Evolutionary conservation across 2,329 filamentous ascomycete species (phyloP).

Genomic region (Fusarium mexicanum): DNA sequence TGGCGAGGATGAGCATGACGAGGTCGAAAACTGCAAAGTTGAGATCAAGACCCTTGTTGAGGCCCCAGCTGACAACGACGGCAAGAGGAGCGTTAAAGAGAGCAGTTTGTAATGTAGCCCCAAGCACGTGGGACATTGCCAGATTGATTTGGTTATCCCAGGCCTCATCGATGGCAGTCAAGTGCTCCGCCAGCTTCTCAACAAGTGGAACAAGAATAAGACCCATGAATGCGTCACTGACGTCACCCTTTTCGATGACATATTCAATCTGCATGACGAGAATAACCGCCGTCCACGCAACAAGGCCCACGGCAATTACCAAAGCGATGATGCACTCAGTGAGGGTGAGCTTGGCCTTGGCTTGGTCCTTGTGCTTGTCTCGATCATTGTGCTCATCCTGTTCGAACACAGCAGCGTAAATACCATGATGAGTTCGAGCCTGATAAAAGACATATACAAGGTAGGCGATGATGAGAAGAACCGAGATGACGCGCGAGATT

Average conservation of each 20-base stretch:
- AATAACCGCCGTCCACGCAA: conserved; percentile 77
- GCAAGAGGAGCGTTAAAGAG: conserved; percentile 87
- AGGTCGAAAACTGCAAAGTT: conserved; percentile 91
- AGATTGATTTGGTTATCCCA: conserved; percentile 88
- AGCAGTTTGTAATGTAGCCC: conserved; percentile 88
- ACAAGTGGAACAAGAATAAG: conserved; percentile 84
- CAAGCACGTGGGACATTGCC: conserved; percentile 85
- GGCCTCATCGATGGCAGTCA: conserved; percentile 86
- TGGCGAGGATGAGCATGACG: conserved; percentile 80
- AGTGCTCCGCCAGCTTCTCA: conserved; percentile 86
- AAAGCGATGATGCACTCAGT: conserved; percentile 77
- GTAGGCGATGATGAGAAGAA: conserved; percentile 77
- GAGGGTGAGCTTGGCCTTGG: conserved; percentile 76
- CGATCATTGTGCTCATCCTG: conserved; percentile 74
- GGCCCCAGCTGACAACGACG: conserved; percentile 84
- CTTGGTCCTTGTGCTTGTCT: conserved; percentile 68
- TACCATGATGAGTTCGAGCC: conserved; percentile 77
- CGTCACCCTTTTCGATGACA: conserved; percentile 57
- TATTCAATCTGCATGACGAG: conserved; percentile 77
- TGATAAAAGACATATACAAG: conserved; percentile 76
- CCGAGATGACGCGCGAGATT: conserved; percentile 75
- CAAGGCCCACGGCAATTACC: conserved; percentile 69
- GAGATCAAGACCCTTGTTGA: conserved; percentile 76
- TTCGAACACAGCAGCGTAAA: conserved; percentile 79
- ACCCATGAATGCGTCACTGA: conserved; percentile 68